phyloP scores from a whole-genome alignment of 2,329 filamentous ascomycete species.

The Ceratocystis eucalypticola region DNA sequence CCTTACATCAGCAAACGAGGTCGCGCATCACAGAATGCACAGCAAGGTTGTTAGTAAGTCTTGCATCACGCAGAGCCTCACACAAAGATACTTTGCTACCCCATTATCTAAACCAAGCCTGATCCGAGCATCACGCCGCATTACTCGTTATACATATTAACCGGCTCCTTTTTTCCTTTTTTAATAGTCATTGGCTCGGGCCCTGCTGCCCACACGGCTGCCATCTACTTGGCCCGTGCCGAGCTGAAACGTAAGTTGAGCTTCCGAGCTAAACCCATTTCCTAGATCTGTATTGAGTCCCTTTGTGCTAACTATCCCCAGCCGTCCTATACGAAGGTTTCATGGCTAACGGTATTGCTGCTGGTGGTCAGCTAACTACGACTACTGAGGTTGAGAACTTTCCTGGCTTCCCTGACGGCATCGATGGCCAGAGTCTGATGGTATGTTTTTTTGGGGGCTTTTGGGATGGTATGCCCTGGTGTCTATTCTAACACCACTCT shows the following conservation, averaged over 20 bases:
- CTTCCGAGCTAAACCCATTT: background rate
- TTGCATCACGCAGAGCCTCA: background rate
- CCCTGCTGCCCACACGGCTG: slow-evolving; percentile 92
- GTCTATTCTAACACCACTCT: background rate
- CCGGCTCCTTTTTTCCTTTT: background rate
- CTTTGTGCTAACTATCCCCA: slow-evolving; percentile 23
- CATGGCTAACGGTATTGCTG: slow-evolving; percentile 90
- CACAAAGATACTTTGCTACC: no score
- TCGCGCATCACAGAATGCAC: slow-evolving; percentile 49
- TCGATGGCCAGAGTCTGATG: slow-evolving; percentile 83
- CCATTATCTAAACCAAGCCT: background rate
- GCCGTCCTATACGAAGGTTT: slow-evolving; percentile 95
- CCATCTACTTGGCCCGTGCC: slow-evolving; percentile 87
- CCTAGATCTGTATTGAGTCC: background rate
- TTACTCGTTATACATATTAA: background rate
- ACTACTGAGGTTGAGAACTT: slow-evolving; percentile 98
- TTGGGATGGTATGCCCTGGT: slow-evolving; percentile 11
- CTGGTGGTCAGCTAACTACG: slow-evolving; percentile 91
- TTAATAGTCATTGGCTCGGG: slow-evolving; percentile 72
- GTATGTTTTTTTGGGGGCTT: slow-evolving; percentile 28
- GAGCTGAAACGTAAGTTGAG: slow-evolving; percentile 62
- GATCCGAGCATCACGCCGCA: background rate
- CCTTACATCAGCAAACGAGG: slow-evolving; percentile 1
- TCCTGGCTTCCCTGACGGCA: slow-evolving; percentile 80
- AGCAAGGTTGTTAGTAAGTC: slow-evolving; percentile 77